phyloP scores from a whole-genome alignment of 2,329 filamentous ascomycete genomes.

The Monosporascus sp. region DNA sequence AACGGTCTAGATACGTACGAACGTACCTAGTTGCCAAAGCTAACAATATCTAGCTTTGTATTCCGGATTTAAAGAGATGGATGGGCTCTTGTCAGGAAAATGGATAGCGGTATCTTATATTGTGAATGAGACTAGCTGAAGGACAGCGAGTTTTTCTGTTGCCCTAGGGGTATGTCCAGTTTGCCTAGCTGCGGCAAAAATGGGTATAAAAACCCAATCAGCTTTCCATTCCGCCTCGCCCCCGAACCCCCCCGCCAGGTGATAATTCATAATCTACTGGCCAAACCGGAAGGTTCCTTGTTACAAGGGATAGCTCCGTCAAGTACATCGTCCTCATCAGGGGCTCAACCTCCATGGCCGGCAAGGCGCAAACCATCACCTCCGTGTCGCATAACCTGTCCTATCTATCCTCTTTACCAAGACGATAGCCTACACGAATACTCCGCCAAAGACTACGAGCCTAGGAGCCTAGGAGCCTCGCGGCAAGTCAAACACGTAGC shows the following conservation, averaged over 20 bases:
- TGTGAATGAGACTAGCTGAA: too few species aligned
- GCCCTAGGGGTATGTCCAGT: constrained; percentile 7
- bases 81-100: too few species aligned
- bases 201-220: neutral
- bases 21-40: too few species aligned
- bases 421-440: constrained; percentile 26
- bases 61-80: too few species aligned
- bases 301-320: constrained; percentile 5
- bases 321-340: constrained; percentile 22
- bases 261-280: constrained; percentile 19
- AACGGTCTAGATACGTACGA: too few species aligned
- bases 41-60: too few species aligned
- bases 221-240: constrained; percentile 6
- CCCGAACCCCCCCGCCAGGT: constrained; percentile 18
- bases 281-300: constrained; percentile 11
- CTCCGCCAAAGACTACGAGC: constrained; percentile 20
- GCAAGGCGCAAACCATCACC: constrained; percentile 23
- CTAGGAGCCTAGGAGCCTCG: constrained; percentile 12
- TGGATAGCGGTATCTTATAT: too few species aligned
- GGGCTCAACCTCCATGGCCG: constrained; percentile 19
- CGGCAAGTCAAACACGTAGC: neutral
- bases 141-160: neutral
- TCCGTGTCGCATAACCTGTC: constrained; percentile 18
- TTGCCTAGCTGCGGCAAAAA: constrained; percentile 1
- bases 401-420: constrained; percentile 17